phyloP scores from a whole-genome alignment of 768 basidiomycete genomes.

The Lactarius sp. region DNA sequence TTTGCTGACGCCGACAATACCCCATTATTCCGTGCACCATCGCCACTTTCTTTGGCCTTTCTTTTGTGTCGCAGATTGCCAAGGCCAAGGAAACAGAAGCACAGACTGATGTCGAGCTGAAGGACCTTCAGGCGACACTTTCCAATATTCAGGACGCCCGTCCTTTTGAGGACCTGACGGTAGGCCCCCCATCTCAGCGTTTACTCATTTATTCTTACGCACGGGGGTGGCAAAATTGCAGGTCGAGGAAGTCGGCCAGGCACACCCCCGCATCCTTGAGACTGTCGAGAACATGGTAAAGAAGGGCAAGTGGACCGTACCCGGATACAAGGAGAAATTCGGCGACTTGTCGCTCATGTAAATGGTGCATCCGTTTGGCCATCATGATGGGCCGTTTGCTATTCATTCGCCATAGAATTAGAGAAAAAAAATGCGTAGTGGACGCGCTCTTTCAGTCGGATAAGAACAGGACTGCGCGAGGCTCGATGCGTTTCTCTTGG shows the following conservation, averaged over 20 bases:
- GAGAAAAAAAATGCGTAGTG: background rate
- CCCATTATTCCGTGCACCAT: background rate
- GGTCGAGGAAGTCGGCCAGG: slow-evolving; percentile 86
- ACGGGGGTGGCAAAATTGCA: slow-evolving; percentile 31
- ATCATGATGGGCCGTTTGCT: background rate
- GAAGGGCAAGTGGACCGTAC: slow-evolving; percentile 98
- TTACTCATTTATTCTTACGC: background rate
- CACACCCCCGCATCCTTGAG: slow-evolving; percentile 88
- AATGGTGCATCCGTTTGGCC: slow-evolving; percentile 19
- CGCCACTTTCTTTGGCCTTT: background rate
- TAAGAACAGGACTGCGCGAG: background rate
- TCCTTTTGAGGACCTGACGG: slow-evolving; percentile 95
- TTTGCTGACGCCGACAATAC: background rate
- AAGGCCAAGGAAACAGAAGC: slow-evolving; percentile 85
- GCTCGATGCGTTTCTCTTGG: background rate
- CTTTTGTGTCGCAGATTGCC: slow-evolving; percentile 51
- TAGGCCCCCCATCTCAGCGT: slow-evolving; percentile 36
- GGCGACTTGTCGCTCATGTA: slow-evolving; percentile 92
- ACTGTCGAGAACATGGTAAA: slow-evolving; percentile 91
- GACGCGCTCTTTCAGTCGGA: background rate
- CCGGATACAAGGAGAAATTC: slow-evolving; percentile 96
- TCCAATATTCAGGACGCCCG: slow-evolving; percentile 96
- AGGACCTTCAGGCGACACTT: slow-evolving; percentile 87
- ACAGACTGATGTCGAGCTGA: slow-evolving; percentile 88
- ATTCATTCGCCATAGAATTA: slow-evolving; percentile 9